Evolutionary conservation across 176 grass and related monocot species (phyloP), one percentile per base, ranked within the genome.

Genomic region (Paspalum notatum): DNA sequence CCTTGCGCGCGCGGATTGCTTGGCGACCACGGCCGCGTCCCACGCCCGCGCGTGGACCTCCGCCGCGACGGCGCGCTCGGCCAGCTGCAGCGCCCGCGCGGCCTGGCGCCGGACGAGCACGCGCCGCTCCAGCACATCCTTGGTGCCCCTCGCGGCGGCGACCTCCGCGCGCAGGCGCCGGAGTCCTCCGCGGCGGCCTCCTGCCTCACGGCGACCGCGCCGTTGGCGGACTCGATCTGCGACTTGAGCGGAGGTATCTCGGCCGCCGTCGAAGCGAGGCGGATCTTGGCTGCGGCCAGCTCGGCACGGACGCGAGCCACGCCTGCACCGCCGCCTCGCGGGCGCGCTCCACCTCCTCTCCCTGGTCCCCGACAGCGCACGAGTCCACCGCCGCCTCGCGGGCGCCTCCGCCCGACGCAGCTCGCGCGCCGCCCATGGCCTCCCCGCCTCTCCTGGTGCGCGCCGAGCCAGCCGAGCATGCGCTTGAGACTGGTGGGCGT

Each of bases 21-120:
- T 48, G 15, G 71, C 40, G 7, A 79, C 68, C 13, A 25, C 68
- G 14, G 49, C 43, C 14, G 71, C 79, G 7, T 86, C 65, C 55
- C 68, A 73, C n/a, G 71, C 60, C 44, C 86, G 60, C 61, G 85
- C 85, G 55, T 88, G 78, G 1, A 41, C 67, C 68, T 91, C 82
- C 25, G 80, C 68, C 14, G 27, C 74, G 43, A 92, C 40, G 54
- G 79, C 86, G 15, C 40, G 77, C 80, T 89, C 52, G 4, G 75
- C 76, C 5, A 92, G 63, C 51, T 66, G 62, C 56, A 83, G 84
- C 63, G 83, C 79, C 25, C 49, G 68, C 13, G 39, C 22, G 6
- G 79, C 69, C 75, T 86, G 86, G 44, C 86, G 75, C 38, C 76
- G 80, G 27, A 89, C 27, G 52, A 74, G 12, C 73, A 77, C 47